Base-by-base conservation (phyloP, 2,329 filamentous ascomycete genomes). In the Alternaria gansuensis region DNA sequence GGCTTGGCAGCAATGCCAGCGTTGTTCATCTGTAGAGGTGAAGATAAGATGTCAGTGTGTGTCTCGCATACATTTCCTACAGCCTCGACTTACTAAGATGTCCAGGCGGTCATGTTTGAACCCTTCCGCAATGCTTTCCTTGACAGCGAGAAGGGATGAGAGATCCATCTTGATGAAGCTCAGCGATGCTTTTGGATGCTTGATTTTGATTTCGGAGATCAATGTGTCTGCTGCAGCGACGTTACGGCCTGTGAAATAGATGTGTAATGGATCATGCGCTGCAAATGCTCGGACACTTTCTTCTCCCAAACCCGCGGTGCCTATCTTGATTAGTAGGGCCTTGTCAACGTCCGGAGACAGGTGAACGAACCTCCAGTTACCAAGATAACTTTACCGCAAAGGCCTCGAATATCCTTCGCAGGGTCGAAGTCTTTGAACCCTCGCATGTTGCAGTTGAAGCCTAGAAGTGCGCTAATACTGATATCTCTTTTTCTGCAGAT, bases 241-340 rank as follows among this genome's bases (percentile, higher is more conserved):
- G 26, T 74, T 80, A 54, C 82, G 79, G 1, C 79, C 79, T 21
- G 78, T 78, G 62, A 85, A 76, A 68, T 80, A 83, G 63, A 85
- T 81, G 5, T 75, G 70, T 5, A 68, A 44, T 10, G 82, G 81
- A 4, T 75, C 74, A 66, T 82, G 81, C 5, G 75, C 71, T 28
- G 79, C 75, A 29, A 83, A 75, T 39, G 79, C 77, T 37, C 73
- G 66, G 36, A 83, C 73, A 26, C 78, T 77, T 65, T 80, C 76
- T 53, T 79, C 79, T 43, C 82, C 82, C 5, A 84, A 72, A 10
- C 82, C 82, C 7, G 74, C 69, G 51, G 81, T 84, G 53, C 79
- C 79, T 77, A 61, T 56, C 4, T n/a, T 29, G 13, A 17, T 26
- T 31, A n/a, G n/a, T 13, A 45, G 43, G 75, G 1, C 81, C 81